Evolutionary conservation across 768 basidiomycete species (phyloP).

Genomic region (Astraeus odoratus): DNA sequence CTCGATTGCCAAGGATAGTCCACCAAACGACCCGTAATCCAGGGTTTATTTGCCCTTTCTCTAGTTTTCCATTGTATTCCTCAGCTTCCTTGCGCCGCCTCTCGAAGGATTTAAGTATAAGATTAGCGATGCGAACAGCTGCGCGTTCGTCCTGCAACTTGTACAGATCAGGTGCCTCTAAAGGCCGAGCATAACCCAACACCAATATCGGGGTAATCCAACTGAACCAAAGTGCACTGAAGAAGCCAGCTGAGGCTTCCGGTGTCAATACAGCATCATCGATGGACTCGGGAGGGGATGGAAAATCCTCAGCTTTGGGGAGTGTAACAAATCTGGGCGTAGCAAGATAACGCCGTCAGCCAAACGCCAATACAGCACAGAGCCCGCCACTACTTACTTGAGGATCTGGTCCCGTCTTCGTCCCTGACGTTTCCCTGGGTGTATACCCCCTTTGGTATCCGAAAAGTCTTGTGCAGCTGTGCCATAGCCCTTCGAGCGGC

Average conservation of each 20-base stretch:
- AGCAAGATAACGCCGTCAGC: too few species aligned
- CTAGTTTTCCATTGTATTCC: conserved; percentile 66
- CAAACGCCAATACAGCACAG: too few species aligned
- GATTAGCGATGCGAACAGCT: conserved; percentile 52
- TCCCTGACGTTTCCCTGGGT: too few species aligned
- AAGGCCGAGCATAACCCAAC: conserved; percentile 73
- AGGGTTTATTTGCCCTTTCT: conserved; percentile 55
- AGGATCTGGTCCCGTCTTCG: too few species aligned
- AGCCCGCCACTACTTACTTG: too few species aligned
- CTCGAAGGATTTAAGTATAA: conserved; percentile 61
- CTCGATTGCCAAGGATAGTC: conserved; percentile 42
- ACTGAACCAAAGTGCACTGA: conserved; percentile 54
- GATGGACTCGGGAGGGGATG: conserved; percentile 44
- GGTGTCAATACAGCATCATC: conserved; percentile 59
- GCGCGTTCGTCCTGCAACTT: conserved; percentile 60
- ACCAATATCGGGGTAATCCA: conserved; percentile 72
- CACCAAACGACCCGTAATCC: conserved; percentile 51
- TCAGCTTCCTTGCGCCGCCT: conserved; percentile 47
- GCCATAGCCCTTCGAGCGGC: too few species aligned
- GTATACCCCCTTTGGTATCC: too few species aligned
- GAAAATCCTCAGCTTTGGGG: conserved; percentile 13
- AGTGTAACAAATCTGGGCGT: too few species aligned
- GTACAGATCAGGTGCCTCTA: conserved; percentile 77
- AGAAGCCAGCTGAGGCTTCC: conserved; percentile 56
- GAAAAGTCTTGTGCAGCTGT: too few species aligned